phyloP scores from a whole-genome alignment of 768 basidiomycete genomes.

The Lyophyllum shimeji region DNA sequence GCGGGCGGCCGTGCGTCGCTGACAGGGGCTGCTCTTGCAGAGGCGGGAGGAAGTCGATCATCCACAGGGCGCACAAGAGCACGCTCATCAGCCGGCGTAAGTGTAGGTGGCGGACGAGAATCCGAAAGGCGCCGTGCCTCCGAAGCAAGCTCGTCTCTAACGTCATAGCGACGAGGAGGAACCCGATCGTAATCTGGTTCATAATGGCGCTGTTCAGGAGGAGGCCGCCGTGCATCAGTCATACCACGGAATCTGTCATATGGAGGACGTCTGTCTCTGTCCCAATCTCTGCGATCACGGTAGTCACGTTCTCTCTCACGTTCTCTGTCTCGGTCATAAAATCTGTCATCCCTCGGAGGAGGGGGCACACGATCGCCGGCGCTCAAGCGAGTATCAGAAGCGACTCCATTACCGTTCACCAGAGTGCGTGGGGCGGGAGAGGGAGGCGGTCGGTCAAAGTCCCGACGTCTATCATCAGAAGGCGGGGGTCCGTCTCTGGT shows the following conservation, averaged over 20 bases:
- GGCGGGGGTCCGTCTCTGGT: slow-evolving; percentile 21
- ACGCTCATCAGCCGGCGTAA: slow-evolving; percentile 14
- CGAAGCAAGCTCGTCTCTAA: slow-evolving; percentile 21
- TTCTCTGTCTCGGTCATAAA: slow-evolving; percentile 35
- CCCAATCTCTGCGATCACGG: slow-evolving; percentile 26
- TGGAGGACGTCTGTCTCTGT: slow-evolving; percentile 37
- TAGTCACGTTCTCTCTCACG: slow-evolving; percentile 38
- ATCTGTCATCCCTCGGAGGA: slow-evolving; percentile 28
- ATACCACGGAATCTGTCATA: slow-evolving; percentile 23
- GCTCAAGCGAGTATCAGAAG: slow-evolving; percentile 16
- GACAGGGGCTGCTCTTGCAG: slow-evolving; percentile 16
- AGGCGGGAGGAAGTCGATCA: slow-evolving; percentile 13
- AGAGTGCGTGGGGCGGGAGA: slow-evolving; percentile 14
- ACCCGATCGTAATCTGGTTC: slow-evolving; percentile 38
- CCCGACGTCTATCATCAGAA: slow-evolving; percentile 30
- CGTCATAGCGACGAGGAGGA: slow-evolving; percentile 24
- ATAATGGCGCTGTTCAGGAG: slow-evolving; percentile 47
- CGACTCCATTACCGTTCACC: slow-evolving; percentile 8
- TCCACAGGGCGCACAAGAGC: slow-evolving; percentile 13
- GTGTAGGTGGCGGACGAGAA: slow-evolving; percentile 25
- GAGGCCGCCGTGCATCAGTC: slow-evolving; percentile 38
- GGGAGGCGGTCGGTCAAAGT: slow-evolving; percentile 21
- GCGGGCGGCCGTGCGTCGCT: slow-evolving; percentile 22
- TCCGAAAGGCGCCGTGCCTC: slow-evolving; percentile 31
- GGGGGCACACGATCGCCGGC: slow-evolving; percentile 16